Evolutionary conservation across 2,329 filamentous ascomycete species (phyloP), one percentile per base, ranked within the genome.

Genomic region (Rhytidhysteron rufulum): DNA sequence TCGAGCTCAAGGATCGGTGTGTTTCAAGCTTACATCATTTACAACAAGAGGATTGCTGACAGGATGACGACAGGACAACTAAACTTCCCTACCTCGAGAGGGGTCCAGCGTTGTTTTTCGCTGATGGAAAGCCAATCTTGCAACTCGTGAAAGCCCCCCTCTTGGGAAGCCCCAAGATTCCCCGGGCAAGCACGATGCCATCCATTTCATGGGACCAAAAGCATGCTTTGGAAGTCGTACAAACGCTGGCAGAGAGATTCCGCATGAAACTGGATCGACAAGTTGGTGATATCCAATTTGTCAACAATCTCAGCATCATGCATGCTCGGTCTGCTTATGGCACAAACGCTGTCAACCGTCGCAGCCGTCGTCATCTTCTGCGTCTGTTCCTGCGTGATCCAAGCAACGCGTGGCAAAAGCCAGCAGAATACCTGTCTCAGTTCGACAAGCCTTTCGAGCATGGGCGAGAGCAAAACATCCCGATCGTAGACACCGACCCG

Each of bases 321-420:
- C 62, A 65, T 43, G 62, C 62, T 34, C 60, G 62, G 16, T 45
- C 55, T 21, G 62, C 54, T 10, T 65, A 65, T 39, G 57, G 59
- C 25, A 40, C 38, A n/a, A 47, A 47, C 30, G 40, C 44, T 30
- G 17, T 16, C 9, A 15, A 42, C 18, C 36, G 51, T 35, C 47
- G 51, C 4, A 63, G 60, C 42, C 49, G 46, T 35, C 58, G 62
- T 22, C 62, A 65, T 42, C 51, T 65, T 18, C 50, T 65, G 30
- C 58, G 62, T 40, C 60, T 65, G 61, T 65, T 65, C 47, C 55
- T 65, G 32, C 54, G 61, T 15, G 62, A 65, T 41, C 57, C 60
- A 25, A 44, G 44, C 30, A 53, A 55, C 29, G 57, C 54, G 4
- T 65, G 62, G 62, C 51, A 51, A 22, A 64, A 64, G 44, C 60